Percentiles rank a stretch among this genome's conserved stretches.
These are phyloP conservation scores for Ajuga chamaepitys DNA, from an alignment of 257 asterid genomes.

Conservation along the genomic window DNA sequence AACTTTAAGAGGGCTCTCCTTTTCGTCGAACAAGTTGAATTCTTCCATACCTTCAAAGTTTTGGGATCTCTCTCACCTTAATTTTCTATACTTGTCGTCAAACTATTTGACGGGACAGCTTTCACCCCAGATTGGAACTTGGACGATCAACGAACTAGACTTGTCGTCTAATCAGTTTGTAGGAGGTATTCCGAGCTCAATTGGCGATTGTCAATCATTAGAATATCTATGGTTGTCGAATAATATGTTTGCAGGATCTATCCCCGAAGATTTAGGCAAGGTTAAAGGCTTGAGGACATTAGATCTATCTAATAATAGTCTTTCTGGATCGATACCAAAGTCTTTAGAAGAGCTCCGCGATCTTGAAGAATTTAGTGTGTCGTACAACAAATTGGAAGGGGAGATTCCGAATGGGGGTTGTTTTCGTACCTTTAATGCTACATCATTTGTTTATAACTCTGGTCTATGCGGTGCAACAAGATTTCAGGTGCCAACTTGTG, in stretches of 20 bases:
- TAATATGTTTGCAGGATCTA: background rate
- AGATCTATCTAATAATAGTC: background rate
- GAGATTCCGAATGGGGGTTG: constrained; percentile 8
- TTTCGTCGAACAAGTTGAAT: constrained; percentile 16
- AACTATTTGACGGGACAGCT: background rate
- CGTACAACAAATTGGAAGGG: constrained; percentile 6
- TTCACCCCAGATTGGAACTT: background rate
- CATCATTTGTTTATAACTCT: no score
- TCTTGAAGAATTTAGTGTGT: background rate
- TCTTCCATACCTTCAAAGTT: constrained; percentile 21
- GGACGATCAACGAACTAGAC: background rate
- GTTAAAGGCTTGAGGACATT: background rate
- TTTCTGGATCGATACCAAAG: background rate
- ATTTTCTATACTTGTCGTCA: background rate
- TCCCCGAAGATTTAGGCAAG: background rate
- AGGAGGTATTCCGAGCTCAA: background rate
- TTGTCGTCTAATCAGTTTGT: background rate
- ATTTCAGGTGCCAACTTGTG: no score
- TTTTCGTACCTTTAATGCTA: background rate
- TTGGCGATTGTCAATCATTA: background rate
- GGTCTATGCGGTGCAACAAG: no score
- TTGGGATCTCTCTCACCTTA: constrained; percentile 6
- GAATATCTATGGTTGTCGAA: background rate
- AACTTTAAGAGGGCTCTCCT: constrained; percentile 2
- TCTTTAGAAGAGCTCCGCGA: background rate